A percentile compares a stretch with the other conserved stretches of the same genome.
Conservation (phyloP, 2,329 filamentous ascomycete species). For the Botrytis paeoniae region DNA sequence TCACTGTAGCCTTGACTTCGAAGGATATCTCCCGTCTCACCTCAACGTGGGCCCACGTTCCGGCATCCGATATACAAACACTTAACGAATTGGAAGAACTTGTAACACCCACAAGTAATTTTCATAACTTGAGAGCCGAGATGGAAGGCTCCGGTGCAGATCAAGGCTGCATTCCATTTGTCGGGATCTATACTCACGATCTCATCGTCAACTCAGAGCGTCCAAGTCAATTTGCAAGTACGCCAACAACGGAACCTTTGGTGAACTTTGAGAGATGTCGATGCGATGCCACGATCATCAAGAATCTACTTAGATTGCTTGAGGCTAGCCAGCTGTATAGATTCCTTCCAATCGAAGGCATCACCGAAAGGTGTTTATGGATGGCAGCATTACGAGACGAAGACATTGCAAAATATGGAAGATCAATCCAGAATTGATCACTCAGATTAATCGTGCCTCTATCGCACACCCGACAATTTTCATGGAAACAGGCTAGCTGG, state of each 20-base stretch:
- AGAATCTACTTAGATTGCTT: slow-evolving; percentile 73
- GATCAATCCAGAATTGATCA: slow-evolving; percentile 35
- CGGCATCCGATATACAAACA: slow-evolving; percentile 60
- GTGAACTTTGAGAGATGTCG: slow-evolving; percentile 84
- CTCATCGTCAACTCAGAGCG: slow-evolving; percentile 78
- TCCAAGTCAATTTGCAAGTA: slow-evolving; percentile 69
- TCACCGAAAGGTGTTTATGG: slow-evolving; percentile 82
- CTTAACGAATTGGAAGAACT: slow-evolving; percentile 68
- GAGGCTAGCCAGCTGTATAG: slow-evolving; percentile 73
- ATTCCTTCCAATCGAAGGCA: slow-evolving; percentile 71
- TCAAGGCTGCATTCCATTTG: slow-evolving; percentile 77
- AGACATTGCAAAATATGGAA: slow-evolving; percentile 58
- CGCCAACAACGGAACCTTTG: slow-evolving; percentile 62
- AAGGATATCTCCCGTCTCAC: slow-evolving; percentile 66
- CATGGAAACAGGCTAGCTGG: neutral
- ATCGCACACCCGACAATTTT: neutral
- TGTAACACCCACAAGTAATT: slow-evolving; percentile 75
- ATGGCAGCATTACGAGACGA: slow-evolving; percentile 72
- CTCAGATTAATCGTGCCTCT: neutral
- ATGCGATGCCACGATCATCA: slow-evolving; percentile 71
- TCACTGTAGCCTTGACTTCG: slow-evolving; percentile 72
- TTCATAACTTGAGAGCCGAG: slow-evolving; percentile 70
- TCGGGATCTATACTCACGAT: slow-evolving; percentile 80
- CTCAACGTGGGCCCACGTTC: slow-evolving; percentile 70
- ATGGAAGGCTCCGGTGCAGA: slow-evolving; percentile 69